Percentiles rank a stretch among this genome's conserved stretches.
phyloP scores from a whole-genome alignment of 2,329 filamentous ascomycete species.

The Aspergillus fischeri region DNA sequence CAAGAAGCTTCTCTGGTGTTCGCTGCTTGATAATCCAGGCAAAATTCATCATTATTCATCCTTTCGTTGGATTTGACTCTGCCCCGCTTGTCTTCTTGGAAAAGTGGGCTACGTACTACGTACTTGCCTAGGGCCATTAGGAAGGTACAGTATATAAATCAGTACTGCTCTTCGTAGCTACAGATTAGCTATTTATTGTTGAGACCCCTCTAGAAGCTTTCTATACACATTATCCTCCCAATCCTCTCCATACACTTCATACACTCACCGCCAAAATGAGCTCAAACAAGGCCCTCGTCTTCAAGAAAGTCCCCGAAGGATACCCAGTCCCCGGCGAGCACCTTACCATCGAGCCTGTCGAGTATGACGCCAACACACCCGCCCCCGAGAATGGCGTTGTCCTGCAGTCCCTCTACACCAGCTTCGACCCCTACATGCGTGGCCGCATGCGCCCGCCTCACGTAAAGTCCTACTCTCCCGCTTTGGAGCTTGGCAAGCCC shows the following conservation, averaged over 20 bases:
- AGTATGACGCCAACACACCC: conserved; percentile 57
- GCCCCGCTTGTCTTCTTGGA: conserved; percentile 15
- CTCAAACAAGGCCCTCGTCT: conserved; percentile 71
- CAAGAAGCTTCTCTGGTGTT: conserved; percentile 24
- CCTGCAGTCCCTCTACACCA: conserved; percentile 67
- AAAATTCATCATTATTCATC: conserved; percentile 1
- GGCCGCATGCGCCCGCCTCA: conserved; percentile 67
- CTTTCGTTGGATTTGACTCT: conserved; percentile 1
- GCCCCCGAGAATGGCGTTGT: conserved; percentile 64
- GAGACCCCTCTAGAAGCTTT: not conserved
- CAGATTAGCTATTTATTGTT: not conserved
- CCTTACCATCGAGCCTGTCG: conserved; percentile 61
- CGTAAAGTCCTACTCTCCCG: conserved; percentile 63
- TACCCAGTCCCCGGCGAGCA: conserved; percentile 68
- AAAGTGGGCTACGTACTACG: not conserved
- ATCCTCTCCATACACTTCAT: not conserved
- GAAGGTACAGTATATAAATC: not conserved
- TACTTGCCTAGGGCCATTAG: not conserved
- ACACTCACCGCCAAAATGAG: conserved; percentile 21
- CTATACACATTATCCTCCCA: not conserved
- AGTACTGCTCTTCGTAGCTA: not conserved
- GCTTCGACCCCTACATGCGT: conserved; percentile 81
- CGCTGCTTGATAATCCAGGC: conserved; percentile 21
- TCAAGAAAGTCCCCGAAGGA: conserved; percentile 63
- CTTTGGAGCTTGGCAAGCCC: conserved; percentile 59